Conservation (phyloP, 2,329 filamentous ascomycete genomes). For the Nothophaeocryptopus gaeumannii region DNA sequence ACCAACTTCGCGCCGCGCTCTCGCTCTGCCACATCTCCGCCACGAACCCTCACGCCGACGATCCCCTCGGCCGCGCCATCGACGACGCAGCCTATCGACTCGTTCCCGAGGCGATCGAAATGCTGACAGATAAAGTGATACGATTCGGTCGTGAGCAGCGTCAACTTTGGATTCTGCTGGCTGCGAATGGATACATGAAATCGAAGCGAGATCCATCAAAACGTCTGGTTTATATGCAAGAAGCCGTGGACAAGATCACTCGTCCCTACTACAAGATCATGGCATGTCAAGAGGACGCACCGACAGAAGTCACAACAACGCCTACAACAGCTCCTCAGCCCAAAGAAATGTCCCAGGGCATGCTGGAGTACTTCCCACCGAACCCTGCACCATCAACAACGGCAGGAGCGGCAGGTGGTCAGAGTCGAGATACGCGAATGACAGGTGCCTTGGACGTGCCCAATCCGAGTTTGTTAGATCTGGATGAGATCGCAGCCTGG, state of each 20-base stretch:
- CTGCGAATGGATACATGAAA: constrained; percentile 29
- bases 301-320: neutral
- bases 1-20: constrained; percentile 31
- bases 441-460: too few relatives aligned
- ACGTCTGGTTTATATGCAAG: constrained; percentile 29
- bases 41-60: constrained; percentile 24
- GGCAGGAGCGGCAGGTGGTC: too few relatives aligned
- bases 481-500: constrained; percentile 34
- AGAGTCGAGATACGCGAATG: too few relatives aligned
- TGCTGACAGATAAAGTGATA: constrained; percentile 30
- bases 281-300: constrained; percentile 30
- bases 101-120: constrained; percentile 27
- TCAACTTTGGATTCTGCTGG: constrained; percentile 32
- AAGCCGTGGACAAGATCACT: constrained; percentile 32
- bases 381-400: neutral
- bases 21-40: constrained; percentile 29
- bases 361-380: constrained; percentile 10
- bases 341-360: constrained; percentile 5
- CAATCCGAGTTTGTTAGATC: constrained; percentile 18
- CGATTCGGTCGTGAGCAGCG: constrained; percentile 32
- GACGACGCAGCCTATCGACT: constrained; percentile 23
- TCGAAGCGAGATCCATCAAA: constrained; percentile 25
- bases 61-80: constrained; percentile 22
- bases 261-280: constrained; percentile 34
- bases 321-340: neutral